phyloP scores from a whole-genome alignment of 768 basidiomycete genomes.

The Boletus vermiculosoides region DNA sequence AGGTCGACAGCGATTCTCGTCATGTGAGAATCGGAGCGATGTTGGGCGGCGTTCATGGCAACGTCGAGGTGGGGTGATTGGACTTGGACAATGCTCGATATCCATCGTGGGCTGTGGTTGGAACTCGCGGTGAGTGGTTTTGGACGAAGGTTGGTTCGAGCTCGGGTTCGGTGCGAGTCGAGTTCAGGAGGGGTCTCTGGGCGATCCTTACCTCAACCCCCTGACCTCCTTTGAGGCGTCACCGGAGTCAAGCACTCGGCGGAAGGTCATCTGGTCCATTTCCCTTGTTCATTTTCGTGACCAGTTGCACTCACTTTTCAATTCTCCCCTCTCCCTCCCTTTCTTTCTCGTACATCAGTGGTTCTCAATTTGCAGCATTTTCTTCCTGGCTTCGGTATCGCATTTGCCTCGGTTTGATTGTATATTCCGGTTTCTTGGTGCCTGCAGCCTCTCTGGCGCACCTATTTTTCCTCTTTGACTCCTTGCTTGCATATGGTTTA shows the following conservation, averaged over 20 bases:
- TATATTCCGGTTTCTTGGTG: background rate
- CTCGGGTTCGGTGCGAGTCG: background rate
- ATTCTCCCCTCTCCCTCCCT: too few species aligned
- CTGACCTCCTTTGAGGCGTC: background rate
- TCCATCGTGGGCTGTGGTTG: background rate
- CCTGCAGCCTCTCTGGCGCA: background rate
- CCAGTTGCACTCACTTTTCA: background rate
- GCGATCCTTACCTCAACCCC: background rate
- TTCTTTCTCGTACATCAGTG: too few species aligned
- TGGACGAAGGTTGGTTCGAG: background rate
- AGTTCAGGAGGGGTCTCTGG: background rate
- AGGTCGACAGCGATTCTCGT: background rate
- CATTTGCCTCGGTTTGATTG: background rate
- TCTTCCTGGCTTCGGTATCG: background rate
- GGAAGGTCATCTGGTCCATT: slow-evolving; percentile 8
- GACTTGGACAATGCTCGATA: background rate
- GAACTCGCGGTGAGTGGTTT: background rate
- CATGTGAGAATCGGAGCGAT: background rate
- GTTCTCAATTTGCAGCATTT: background rate
- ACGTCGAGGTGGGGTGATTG: background rate
- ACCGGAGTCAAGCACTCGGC: background rate
- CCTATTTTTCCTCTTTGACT: background rate
- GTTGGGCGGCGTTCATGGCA: background rate
- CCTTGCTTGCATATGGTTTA: too few species aligned
- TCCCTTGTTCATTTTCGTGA: background rate